Conservation (phyloP, 1,284 basidiomycete genomes). For the Ceratobasidium sp. region DNA sequence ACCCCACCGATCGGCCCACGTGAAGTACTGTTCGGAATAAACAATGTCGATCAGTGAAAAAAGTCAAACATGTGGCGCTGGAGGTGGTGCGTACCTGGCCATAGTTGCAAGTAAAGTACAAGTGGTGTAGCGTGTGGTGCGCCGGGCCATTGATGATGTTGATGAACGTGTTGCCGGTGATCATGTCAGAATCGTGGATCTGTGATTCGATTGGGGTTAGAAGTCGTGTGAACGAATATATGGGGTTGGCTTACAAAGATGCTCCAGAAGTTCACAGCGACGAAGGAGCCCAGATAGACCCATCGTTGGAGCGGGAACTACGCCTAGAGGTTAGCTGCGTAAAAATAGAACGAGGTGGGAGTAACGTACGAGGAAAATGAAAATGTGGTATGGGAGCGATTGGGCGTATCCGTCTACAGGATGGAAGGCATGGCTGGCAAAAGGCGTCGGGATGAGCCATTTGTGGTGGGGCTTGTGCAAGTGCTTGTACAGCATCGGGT, state of each 20-base stretch:
- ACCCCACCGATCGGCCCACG: constrained; percentile 86
- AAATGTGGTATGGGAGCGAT: constrained; percentile 93
- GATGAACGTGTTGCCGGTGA: constrained; percentile 90
- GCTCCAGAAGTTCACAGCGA: constrained; percentile 89
- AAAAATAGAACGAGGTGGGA: background rate
- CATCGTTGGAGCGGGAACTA: constrained; percentile 86
- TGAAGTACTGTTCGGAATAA: constrained; percentile 75
- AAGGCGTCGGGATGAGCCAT: constrained; percentile 97
- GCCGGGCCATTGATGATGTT: constrained; percentile 95
- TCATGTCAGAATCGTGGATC: constrained; percentile 99
- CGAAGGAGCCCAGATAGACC: constrained; percentile 82
- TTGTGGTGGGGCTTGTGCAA: constrained; percentile 98
- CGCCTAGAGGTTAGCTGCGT: background rate
- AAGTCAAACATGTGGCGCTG: background rate
- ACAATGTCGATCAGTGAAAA: constrained; percentile 15
- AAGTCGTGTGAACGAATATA: background rate
- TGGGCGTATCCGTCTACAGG: constrained; percentile 94
- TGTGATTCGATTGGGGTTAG: constrained; percentile 46
- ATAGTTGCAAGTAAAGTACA: constrained; percentile 97
- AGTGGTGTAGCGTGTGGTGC: constrained; percentile 95
- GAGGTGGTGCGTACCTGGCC: constrained; percentile 62
- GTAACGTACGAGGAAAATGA: constrained; percentile 68
- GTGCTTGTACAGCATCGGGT: constrained; percentile 86
- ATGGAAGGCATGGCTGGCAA: constrained; percentile 97
- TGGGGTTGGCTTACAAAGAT: constrained; percentile 66